phyloP scores from a whole-genome alignment of 495 filamentous ascomycete species.

The Neurospora cerealis region DNA sequence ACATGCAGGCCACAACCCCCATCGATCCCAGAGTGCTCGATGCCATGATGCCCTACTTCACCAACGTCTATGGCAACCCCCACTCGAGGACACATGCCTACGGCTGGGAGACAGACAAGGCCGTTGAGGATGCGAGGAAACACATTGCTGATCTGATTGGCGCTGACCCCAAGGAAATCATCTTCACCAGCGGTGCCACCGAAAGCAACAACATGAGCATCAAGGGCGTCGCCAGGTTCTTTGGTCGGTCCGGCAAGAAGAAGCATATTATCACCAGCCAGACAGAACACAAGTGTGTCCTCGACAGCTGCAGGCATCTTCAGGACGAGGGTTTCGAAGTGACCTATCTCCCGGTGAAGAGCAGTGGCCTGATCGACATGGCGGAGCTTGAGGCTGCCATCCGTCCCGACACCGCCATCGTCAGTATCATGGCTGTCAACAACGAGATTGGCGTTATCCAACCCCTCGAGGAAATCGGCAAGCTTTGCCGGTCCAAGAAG shows the following conservation, averaged over 20 bases:
- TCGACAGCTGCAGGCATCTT: conserved; percentile 92
- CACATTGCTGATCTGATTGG: conserved; percentile 82
- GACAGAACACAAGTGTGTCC: conserved; percentile 97
- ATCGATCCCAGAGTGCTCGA: conserved; percentile 89
- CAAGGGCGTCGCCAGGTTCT: conserved; percentile 95
- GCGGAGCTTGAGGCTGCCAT: conserved; percentile 83
- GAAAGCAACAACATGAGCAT: conserved; percentile 99
- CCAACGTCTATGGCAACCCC: conserved; percentile 91
- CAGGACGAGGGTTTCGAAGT: conserved; percentile 95
- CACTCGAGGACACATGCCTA: conserved; percentile 97
- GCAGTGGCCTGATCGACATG: conserved; percentile 74
- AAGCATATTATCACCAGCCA: conserved; percentile 95
- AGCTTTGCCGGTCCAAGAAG: conserved; percentile 82
- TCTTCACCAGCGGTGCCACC: conserved; percentile 95
- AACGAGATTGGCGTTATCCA: conserved; percentile 99
- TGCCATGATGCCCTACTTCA: conserved; percentile 91
- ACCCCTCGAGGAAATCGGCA: conserved; percentile 86
- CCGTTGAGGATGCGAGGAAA: conserved; percentile 73
- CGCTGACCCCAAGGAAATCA: conserved; percentile 93
- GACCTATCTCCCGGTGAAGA: conserved; percentile 86
- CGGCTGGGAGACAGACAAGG: conserved; percentile 96
- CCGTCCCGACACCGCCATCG: conserved; percentile 78
- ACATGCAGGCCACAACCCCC: conserved; percentile 98
- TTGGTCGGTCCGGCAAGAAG: conserved; percentile 87
- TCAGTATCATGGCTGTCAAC: conserved; percentile 98